These are phyloP conservation scores for Ophiostoma quercus DNA, from an alignment of 2,329 filamentous ascomycete species.

Conservation along the genomic window DNA sequence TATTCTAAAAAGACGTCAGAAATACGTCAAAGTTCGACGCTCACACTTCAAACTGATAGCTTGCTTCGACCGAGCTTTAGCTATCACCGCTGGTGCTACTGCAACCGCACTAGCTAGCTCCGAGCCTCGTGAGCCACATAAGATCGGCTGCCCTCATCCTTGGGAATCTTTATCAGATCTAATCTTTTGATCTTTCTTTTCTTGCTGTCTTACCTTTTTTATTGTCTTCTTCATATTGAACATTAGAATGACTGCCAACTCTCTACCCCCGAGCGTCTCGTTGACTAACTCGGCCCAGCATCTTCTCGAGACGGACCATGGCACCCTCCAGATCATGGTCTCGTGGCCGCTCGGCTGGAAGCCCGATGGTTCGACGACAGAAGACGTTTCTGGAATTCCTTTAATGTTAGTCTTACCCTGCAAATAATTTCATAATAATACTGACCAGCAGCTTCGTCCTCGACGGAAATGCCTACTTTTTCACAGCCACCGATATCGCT, in stretches of 20 bases:
- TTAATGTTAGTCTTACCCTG: background rate
- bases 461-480: conserved; percentile 24
- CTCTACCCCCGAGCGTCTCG: background rate
- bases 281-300: conserved; percentile 23
- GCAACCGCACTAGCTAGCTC: background rate
- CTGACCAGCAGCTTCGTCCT: conserved; percentile 17
- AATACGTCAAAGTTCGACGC: too few relatives aligned
- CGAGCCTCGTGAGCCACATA: background rate
- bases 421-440: background rate
- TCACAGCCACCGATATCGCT: conserved; percentile 24
- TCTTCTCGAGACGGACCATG: conserved; percentile 20
- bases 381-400: background rate
- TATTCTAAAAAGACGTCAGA: too few relatives aligned
- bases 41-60: background rate
- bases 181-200: background rate
- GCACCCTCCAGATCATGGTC: conserved; percentile 18
- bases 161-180: background rate
- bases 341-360: conserved; percentile 25
- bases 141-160: background rate
- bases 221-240: background rate
- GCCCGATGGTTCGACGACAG: conserved; percentile 11
- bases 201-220: background rate
- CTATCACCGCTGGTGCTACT: conserved; percentile 1
- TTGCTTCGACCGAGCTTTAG: conserved; percentile 5
- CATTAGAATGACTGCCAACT: background rate